Evolutionary conservation across 2,329 filamentous ascomycete genomes (phyloP).

Genomic region (Penicillium sumatraense): DNA sequence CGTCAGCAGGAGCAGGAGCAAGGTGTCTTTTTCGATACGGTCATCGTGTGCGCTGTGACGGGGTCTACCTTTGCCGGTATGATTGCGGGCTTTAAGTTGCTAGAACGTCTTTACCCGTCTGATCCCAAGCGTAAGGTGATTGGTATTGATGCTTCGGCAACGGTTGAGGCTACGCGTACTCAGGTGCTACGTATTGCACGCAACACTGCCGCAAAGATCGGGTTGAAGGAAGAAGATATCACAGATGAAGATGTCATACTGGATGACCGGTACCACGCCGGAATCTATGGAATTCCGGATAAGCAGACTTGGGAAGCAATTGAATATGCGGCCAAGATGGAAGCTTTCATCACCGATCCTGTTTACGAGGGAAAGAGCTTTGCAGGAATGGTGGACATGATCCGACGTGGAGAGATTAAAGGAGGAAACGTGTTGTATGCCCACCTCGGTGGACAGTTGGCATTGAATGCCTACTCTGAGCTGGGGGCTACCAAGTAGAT

Average conservation of each 20-base stretch:
- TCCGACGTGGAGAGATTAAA: slow-evolving; percentile 64
- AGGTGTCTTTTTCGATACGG: slow-evolving; percentile 68
- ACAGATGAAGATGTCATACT: slow-evolving; percentile 66
- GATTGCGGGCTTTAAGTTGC: slow-evolving; percentile 72
- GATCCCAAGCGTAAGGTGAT: slow-evolving; percentile 60
- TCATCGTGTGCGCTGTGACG: slow-evolving; percentile 73
- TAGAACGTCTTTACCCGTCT: slow-evolving; percentile 52
- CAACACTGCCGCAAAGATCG: slow-evolving; percentile 66
- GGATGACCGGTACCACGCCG: slow-evolving; percentile 69
- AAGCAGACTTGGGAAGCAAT: slow-evolving; percentile 70
- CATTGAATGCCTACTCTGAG: slow-evolving; percentile 68
- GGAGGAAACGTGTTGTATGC: slow-evolving; percentile 72
- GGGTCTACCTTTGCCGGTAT: slow-evolving; percentile 74
- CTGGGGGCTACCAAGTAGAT: slow-evolving; percentile 34
- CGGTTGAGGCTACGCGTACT: slow-evolving; percentile 63
- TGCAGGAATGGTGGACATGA: slow-evolving; percentile 72
- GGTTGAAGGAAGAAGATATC: slow-evolving; percentile 63
- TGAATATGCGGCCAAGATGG: slow-evolving; percentile 68
- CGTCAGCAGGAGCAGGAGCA: slow-evolving; percentile 64
- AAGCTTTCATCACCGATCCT: slow-evolving; percentile 75
- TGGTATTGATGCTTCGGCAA: slow-evolving; percentile 69
- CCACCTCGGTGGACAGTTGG: slow-evolving; percentile 72
- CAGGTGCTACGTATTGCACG: slow-evolving; percentile 71
- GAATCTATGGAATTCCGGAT: slow-evolving; percentile 70
- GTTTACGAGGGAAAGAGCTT: slow-evolving; percentile 79